phyloP scores from a whole-genome alignment of 495 filamentous ascomycete species.

The Ramalina peruviana region DNA sequence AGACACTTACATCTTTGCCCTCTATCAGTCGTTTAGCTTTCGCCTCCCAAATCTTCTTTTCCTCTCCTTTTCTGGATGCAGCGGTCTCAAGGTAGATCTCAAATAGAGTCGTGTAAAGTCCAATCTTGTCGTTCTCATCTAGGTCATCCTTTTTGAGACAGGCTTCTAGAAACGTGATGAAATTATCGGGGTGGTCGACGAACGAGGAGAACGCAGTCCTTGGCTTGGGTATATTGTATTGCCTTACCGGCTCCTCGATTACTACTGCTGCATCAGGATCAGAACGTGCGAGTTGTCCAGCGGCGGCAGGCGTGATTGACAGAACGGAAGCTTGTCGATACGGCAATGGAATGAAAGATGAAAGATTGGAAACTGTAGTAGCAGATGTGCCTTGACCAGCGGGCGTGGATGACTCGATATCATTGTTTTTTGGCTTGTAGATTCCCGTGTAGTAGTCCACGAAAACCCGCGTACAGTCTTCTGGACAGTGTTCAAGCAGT shows the following conservation, averaged over 20 bases:
- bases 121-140: slow-evolving; percentile 56
- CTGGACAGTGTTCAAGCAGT: slow-evolving; percentile 68
- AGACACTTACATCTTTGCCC: slow-evolving; percentile 46
- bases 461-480: slow-evolving; percentile 69
- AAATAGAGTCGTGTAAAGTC: slow-evolving; percentile 90
- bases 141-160: slow-evolving; percentile 55
- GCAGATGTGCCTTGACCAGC: slow-evolving; percentile 44
- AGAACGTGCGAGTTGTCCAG: slow-evolving; percentile 17
- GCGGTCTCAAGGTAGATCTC: slow-evolving; percentile 94
- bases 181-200: slow-evolving; percentile 82
- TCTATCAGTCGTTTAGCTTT: slow-evolving; percentile 78
- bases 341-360: slow-evolving; percentile 68
- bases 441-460: slow-evolving; percentile 84
- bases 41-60: slow-evolving; percentile 69
- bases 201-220: slow-evolving; percentile 92
- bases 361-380: slow-evolving; percentile 67
- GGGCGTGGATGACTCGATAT: slow-evolving; percentile 30
- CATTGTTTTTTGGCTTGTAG: slow-evolving; percentile 59
- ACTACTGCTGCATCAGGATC: slow-evolving; percentile 21
- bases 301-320: slow-evolving; percentile 18
- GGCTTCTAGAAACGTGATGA: slow-evolving; percentile 81
- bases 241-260: slow-evolving; percentile 14
- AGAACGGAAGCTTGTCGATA: slow-evolving; percentile 54
- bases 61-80: slow-evolving; percentile 47
- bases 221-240: slow-evolving; percentile 52